Evolutionary conservation across 768 basidiomycete genomes (phyloP), one percentile per base, ranked within the genome.

Genomic region (Tremella mesenterica): DNA sequence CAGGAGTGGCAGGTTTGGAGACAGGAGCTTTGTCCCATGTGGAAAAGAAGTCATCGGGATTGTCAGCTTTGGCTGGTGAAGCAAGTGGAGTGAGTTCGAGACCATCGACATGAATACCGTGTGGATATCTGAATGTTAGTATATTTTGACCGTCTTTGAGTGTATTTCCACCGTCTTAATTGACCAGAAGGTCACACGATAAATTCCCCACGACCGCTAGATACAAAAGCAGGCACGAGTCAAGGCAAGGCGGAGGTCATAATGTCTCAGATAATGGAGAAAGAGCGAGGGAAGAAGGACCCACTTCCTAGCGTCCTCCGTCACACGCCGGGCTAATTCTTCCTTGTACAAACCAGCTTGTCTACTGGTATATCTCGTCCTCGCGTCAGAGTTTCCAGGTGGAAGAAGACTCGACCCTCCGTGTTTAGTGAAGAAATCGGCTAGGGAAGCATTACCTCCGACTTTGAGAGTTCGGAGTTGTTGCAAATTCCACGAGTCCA

Each of bases 401-500:
- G 67, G 67, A 27, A 92, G 75, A 18, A 91, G 74, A 3, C 81
- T 78, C 2, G 81, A 62, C 10, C 86, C 86, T 4, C 92, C 89
- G 59, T 92, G 85, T 63, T 87, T 88, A 18, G 79, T 83, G 72
- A 93, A 91, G 75, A 91, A 99, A 3, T 92, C 90, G 4, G 79
- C 80, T 2, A 88, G 87, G 18, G 84, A 81, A 9, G 80, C 79
- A 74, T 99, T 99, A 0, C 95, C 95, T 36, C 89, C 93, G 33
- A 88, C 82, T 77, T 97, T 97, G 88, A 99, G 92, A 1, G 82
- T 87, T 29, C 95, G 86, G 44, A 99, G 78, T 75, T 99, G 93
- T 46, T 76, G 75, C 56, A 90, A 78, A 60, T 89, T 85, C 95
- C 95, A 99, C 56, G 81, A 83, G 74, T 99, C 95, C 41, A 97